A percentile compares a stretch with the other conserved stretches of the same genome.
phyloP scores from a whole-genome alignment of 352 stramenopile species.

The Phytopythium mirpurense region DNA sequence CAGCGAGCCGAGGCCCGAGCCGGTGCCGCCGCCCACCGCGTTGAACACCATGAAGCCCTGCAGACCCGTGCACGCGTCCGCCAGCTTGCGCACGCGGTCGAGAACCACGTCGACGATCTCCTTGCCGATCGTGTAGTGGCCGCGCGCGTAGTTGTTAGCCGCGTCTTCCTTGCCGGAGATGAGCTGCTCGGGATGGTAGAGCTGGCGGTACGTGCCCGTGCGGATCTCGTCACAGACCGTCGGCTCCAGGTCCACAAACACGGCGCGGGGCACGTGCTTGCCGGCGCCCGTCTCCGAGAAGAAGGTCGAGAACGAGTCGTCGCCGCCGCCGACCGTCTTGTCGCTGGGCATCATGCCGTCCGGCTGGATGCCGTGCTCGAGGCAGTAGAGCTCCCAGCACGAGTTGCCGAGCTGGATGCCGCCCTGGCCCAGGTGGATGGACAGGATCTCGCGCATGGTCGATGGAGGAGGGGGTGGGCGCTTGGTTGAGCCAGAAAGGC shows the following conservation, averaged over 20 bases:
- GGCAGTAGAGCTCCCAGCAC: constrained; percentile 88
- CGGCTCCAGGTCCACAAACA: constrained; percentile 96
- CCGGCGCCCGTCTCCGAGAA: constrained; percentile 88
- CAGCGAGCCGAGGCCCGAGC: constrained; percentile 96
- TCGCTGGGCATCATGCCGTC: constrained; percentile 45
- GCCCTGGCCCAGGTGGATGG: constrained; percentile 92
- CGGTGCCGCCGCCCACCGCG: constrained; percentile 95
- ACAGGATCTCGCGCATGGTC: constrained; percentile 91
- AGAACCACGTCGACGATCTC: constrained; percentile 29
- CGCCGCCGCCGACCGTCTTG: constrained; percentile 7
- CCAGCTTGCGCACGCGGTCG: constrained; percentile 70
- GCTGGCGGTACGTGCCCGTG: constrained; percentile 91
- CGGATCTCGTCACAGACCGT: constrained; percentile 95
- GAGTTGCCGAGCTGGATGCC: constrained; percentile 72
- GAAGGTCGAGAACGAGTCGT: constrained; percentile 67
- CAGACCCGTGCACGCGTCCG: constrained; percentile 96
- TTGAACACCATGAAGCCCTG: constrained; percentile 99
- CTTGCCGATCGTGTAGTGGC: constrained; percentile 92
- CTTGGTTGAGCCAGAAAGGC: too few species aligned
- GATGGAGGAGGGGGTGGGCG: neutral
- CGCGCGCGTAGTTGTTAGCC: constrained; percentile 85
- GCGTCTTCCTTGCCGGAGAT: constrained; percentile 96
- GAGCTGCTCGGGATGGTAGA: constrained; percentile 97
- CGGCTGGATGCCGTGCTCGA: constrained; percentile 88
- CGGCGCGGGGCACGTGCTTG: constrained; percentile 41